Base-by-base conservation (phyloP, 768 basidiomycete species). In the Amanita exitialis region DNA sequence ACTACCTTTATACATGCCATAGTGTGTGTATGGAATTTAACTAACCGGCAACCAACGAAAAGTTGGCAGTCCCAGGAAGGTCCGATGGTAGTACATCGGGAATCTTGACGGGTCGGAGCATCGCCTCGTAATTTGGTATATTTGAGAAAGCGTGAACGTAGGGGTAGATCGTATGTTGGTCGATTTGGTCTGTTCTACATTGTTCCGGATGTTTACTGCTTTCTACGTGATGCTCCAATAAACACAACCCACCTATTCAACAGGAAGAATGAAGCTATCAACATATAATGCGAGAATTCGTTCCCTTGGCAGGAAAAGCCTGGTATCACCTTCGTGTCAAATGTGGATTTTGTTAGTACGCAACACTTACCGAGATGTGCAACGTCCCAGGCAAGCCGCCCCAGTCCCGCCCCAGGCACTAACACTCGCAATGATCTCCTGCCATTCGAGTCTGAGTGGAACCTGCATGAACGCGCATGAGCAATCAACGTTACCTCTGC, bases 221-320 rank as follows among this genome's bases (percentile, higher is more conserved):
- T 18, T 23, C 6, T 13, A 37, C 2, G 44, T 44, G 28, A 30
- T 53, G 46, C 37, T 51, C 32, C 47, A 46, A n/a, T 25, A 35
- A 43, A 32, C 20, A 13, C 15, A 44, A 41, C 76, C 8, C 58
- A 91, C 92, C 77, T 77, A 62, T 97, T 98, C 44, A 97, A 70
- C 16, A 96, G 81, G 62, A 86, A 88, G 61, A 83, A 85, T 3
- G 94, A 96, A 2, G 87, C 74, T 4, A 97, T 79, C 10, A 98
- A 76, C 92, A 94, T 95, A 65, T 90, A 91, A 57, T 94, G 87
- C 28, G 90, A 92, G 63, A 96, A 96, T 65, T 98, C 94, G 62
- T 96, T 96, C 18, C 88, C 93, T 65, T 95, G 93, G 56, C 87
- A 91, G 1, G 86, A 68, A 58, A 92, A 97, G 3, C 93, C 93